phyloP scores from a whole-genome alignment of 257 asterid genomes.

The Solanum verrucosum region DNA sequence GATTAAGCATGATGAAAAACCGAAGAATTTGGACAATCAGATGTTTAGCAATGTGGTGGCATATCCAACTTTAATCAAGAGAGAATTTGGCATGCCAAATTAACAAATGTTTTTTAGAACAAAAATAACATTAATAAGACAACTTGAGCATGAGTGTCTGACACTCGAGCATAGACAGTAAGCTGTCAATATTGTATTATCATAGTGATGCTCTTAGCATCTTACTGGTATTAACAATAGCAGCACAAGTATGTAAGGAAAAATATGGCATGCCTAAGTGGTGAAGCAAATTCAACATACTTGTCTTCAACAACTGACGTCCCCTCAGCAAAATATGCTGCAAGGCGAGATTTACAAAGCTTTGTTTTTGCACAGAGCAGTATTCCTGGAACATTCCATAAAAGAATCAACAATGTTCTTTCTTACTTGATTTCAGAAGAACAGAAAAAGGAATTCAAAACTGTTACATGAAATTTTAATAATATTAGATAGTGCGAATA shows the following conservation, averaged over 20 bases:
- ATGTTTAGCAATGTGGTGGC: neutral
- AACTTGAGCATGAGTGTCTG: neutral
- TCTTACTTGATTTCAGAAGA: neutral
- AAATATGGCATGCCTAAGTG: neutral
- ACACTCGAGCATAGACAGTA: neutral
- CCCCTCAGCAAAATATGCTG: constrained; percentile 86
- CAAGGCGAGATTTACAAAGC: constrained; percentile 68
- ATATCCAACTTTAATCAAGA: neutral
- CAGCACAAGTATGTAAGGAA: neutral
- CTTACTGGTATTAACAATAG: neutral
- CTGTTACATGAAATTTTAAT: neutral
- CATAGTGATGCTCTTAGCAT: neutral
- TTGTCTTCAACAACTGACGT: constrained; percentile 52
- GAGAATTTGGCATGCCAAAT: neutral
- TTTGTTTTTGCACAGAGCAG: constrained; percentile 94
- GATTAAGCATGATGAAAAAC: neutral
- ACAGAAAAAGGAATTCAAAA: neutral
- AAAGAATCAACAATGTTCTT: constrained; percentile 1
- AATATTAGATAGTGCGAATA: neutral
- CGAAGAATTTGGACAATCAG: neutral
- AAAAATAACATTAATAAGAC: neutral
- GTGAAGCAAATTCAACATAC: constrained; percentile 23
- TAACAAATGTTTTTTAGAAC: neutral
- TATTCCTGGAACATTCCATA: constrained; percentile 42
- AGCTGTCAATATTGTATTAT: neutral